These are phyloP conservation scores for Aureobasidium namibiae DNA, from an alignment of 2,329 filamentous ascomycete genomes.

Conservation along the genomic window DNA sequence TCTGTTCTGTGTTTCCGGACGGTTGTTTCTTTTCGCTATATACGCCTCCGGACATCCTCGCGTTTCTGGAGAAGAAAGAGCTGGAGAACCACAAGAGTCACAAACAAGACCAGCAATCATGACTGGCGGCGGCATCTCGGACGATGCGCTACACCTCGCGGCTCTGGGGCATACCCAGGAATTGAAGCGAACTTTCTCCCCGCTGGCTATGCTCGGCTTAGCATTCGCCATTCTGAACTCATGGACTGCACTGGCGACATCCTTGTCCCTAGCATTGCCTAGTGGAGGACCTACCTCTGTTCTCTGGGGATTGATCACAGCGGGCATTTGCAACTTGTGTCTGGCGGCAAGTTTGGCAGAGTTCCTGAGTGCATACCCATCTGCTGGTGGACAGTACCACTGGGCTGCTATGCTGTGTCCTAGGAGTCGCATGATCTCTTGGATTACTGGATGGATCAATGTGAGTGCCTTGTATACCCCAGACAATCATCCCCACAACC, in stretches of 20 bases:
- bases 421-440: conserved; percentile 55
- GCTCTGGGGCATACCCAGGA: conserved; percentile 51
- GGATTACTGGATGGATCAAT: conserved; percentile 66
- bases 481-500: not conserved
- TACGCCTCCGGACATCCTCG: not conserved
- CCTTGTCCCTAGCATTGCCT: conserved; percentile 54
- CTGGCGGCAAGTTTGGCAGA: conserved; percentile 62
- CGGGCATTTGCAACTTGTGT: conserved; percentile 59
- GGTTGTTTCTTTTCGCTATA: not conserved
- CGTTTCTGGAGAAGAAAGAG: not conserved
- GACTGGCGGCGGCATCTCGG: conserved; percentile 22
- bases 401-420: conserved; percentile 62
- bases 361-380: conserved; percentile 49
- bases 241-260: conserved; percentile 54
- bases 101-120: conserved; percentile 1
- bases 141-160: conserved; percentile 42
- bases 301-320: conserved; percentile 57
- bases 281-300: conserved; percentile 64
- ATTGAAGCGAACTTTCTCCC: conserved; percentile 50
- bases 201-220: conserved; percentile 52
- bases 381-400: conserved; percentile 48
- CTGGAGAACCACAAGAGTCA: not conserved
- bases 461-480: not conserved
- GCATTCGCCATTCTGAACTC: conserved; percentile 57
- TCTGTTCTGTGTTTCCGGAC: not conserved